Evolutionary conservation across 1,139 yeast species (phyloP), one percentile per base, ranked within the genome.

Genomic region (Lodderomyces theae): DNA sequence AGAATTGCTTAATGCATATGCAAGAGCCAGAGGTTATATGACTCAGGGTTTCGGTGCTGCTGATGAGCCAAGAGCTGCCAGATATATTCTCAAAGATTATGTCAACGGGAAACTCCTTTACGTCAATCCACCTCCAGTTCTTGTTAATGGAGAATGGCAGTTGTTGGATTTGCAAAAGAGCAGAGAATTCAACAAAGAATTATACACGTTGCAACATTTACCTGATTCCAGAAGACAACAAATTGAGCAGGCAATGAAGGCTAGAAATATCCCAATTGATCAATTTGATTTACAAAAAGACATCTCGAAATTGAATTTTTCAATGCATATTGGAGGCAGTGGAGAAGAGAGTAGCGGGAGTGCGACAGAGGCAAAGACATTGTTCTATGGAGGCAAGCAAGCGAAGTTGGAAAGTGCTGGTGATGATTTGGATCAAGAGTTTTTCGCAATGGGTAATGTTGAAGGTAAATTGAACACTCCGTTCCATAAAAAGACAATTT

Each of bases 1-100:
- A 55, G 97, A 94, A 60, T 66, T 94, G 34, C 74, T 94, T 44
- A 86, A 82, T 44, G 95, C 97, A 0, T 94, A 92, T 60, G 98
- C 97, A 5, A 77, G 95, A 65, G 95, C 97, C 1, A 80, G 98
- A 64, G 98, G 98, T 53, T 92, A 81, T 61, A 90, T 89, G 95
- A 86, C 97, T 0, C 97, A 92, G 61, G 96, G 96, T 54, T 88
- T 86, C 59, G 97, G 97, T 56, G 81, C 90, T 51, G 97, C 98
- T 4, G 99, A 94, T 71, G 95, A 90, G 62, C 82, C 96, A 36
- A 77, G 98, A 62, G 97, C 98, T 13, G 83, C 97, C 23, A 77
- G 99, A 61, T 86, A 87, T 51, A 80, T 94, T 44, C 73, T 94
- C 56, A 94, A 94, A 66, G 99, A 94, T 64, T 92, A 89, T 54